A percentile compares a stretch with the other conserved stretches of the same genome.
These are phyloP conservation scores for Exutisphaerella laricina DNA, from an alignment of 2,329 filamentous ascomycete species.

Conservation along the genomic window DNA sequence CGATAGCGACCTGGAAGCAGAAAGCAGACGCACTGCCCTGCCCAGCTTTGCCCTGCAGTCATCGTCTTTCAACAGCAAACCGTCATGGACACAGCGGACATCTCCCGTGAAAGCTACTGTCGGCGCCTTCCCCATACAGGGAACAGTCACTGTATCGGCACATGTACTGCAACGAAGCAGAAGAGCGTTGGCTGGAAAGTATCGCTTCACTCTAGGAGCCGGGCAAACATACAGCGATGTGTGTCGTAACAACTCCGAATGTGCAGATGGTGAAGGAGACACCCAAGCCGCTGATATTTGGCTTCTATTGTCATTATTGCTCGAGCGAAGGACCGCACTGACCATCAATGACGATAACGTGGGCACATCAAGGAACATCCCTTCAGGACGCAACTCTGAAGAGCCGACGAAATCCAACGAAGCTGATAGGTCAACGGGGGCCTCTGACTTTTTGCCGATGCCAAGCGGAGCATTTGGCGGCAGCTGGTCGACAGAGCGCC, in stretches of 20 bases:
- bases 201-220: conserved; percentile 76
- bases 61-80: conserved; percentile 41
- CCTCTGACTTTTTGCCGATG: background rate
- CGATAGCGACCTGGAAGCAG: conserved; percentile 6
- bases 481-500: conserved; percentile 51
- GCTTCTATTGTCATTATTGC: conserved; percentile 70
- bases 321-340: conserved; percentile 56
- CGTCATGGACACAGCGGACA: conserved; percentile 29
- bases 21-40: background rate
- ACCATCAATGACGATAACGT: background rate
- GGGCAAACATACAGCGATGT: conserved; percentile 51
- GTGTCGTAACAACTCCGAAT: conserved; percentile 74
- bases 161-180: conserved; percentile 64
- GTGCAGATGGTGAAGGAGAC: conserved; percentile 66
- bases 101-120: conserved; percentile 23
- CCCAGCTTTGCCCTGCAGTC: conserved; percentile 46
- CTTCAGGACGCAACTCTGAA: no score
- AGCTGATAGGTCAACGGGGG: background rate
- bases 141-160: conserved; percentile 68
- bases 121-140: conserved; percentile 29
- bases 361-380: background rate
- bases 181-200: conserved; percentile 75
- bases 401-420: conserved; percentile 36
- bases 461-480: conserved; percentile 42
- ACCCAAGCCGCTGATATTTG: conserved; percentile 74